Conservation (phyloP, 306 rosid genomes). For the Comarum palustre region DNA sequence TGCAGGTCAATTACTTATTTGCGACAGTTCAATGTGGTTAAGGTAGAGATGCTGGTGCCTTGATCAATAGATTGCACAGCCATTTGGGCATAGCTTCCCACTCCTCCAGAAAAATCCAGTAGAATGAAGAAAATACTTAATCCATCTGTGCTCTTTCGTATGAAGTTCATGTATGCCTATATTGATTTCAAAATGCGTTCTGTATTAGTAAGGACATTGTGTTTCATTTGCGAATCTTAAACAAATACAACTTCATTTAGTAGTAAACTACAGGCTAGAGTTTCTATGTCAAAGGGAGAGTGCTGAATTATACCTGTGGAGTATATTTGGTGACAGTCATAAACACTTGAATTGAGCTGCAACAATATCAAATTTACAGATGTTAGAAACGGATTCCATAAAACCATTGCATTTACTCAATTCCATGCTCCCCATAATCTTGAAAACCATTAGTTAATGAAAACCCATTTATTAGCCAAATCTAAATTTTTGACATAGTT, state of each 20-base stretch:
- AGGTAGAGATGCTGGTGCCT: constrained; percentile 33
- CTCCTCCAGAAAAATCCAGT: constrained; percentile 68
- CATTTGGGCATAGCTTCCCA: constrained; percentile 71
- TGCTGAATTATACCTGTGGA: constrained; percentile 69
- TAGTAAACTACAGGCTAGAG: background rate
- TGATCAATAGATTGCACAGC: constrained; percentile 81
- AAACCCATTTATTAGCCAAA: too few relatives aligned
- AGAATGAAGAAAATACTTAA: constrained; percentile 70
- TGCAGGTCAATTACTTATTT: background rate
- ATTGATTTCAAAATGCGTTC: constrained; percentile 3
- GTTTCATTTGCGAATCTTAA: background rate
- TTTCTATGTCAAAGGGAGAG: background rate
- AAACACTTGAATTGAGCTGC: constrained; percentile 75
- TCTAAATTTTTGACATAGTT: background rate
- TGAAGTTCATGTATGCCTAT: constrained; percentile 74
- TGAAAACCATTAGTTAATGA: too few relatives aligned
- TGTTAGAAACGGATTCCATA: constrained; percentile 23
- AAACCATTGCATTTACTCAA: background rate
- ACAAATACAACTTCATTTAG: background rate
- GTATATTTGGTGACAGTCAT: constrained; percentile 76
- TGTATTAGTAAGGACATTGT: background rate
- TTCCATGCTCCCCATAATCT: too few relatives aligned
- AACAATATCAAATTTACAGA: constrained; percentile 23
- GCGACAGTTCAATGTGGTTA: background rate
- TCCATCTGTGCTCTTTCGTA: constrained; percentile 76